phyloP scores from a whole-genome alignment of 306 rosid genomes.

The apple (Malus domestica) region ASM211411v1 NC_041796.1:23686001-23686500 shows the following conservation, averaged over 20 bases:
- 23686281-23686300: slow-evolving; percentile 31
- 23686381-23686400: not conserved
- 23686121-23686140: not conserved
- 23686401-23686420: not conserved
- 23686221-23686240: not conserved
- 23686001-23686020: slow-evolving; percentile 26
- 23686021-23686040: not conserved
- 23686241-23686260: not conserved
- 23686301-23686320: slow-evolving; percentile 20
- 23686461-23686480: too few species aligned
- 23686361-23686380: slow-evolving; percentile 32
- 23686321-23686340: slow-evolving; percentile 42
- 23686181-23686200: not conserved
- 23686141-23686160: not conserved
- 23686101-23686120: not conserved
- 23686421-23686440: not conserved
- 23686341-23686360: slow-evolving; percentile 59
- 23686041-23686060: not conserved
- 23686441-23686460: too few species aligned
- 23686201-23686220: not conserved
- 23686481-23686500: too few species aligned
- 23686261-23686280: slow-evolving; percentile 43
- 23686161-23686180: too few species aligned
- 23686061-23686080: not conserved
- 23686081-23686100: not conserved